A percentile compares a stretch with the other conserved stretches of the same genome.
Evolutionary conservation across 768 basidiomycete species (phyloP).

Genomic region (Russula griseocarnosa): DNA sequence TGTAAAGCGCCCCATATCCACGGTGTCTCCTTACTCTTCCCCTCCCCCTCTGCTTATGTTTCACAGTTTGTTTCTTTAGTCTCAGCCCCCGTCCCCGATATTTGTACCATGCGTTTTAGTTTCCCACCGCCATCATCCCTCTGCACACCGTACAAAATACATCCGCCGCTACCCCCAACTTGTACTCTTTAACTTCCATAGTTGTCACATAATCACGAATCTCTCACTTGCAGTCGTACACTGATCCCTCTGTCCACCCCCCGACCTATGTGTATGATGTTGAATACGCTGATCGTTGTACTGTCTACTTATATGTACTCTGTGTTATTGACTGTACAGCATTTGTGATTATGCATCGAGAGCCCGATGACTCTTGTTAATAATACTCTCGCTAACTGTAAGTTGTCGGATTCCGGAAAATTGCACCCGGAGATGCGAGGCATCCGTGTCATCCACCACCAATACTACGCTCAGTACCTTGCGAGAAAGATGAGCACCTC

Average conservation of each 20-base stretch:
- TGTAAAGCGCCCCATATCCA: constrained; percentile 1
- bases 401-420: not conserved
- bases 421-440: not conserved
- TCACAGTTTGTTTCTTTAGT: constrained; percentile 9
- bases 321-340: constrained; percentile 20
- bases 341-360: constrained; percentile 2
- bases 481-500: not conserved
- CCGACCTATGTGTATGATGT: constrained; percentile 8
- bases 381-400: not conserved
- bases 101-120: constrained; percentile 26
- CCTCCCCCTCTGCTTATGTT: constrained; percentile 6
- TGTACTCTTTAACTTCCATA: not conserved
- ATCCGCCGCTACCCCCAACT: not conserved
- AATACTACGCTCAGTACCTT: not conserved
- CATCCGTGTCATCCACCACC: not conserved
- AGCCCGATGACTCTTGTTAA: not conserved
- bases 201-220: constrained; percentile 12
- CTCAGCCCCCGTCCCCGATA: constrained; percentile 19
- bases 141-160: constrained; percentile 12
- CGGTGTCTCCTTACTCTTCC: not conserved
- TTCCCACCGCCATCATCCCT: constrained; percentile 2
- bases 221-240: not conserved
- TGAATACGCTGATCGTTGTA: constrained; percentile 15
- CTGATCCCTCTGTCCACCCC: not conserved
- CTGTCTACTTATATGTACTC: constrained; percentile 21